Evolutionary conservation across 495 filamentous ascomycete species (phyloP).

Genomic region (Neurospora africana): DNA sequence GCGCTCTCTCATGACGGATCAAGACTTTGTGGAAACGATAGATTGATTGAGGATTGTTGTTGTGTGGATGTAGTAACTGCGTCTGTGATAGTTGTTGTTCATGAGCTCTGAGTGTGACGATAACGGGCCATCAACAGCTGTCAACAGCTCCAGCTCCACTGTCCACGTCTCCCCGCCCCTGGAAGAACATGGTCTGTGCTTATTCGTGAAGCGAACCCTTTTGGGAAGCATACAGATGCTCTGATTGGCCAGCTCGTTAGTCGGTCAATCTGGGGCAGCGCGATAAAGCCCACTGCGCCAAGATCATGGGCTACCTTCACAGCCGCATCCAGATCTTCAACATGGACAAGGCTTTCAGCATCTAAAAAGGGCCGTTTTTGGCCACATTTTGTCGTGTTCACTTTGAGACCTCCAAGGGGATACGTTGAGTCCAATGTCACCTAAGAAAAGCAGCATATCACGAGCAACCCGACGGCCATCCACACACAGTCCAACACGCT

Average conservation of each 20-base stretch:
- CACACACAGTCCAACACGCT: neutral
- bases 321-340: neutral
- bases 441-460: neutral
- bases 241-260: conserved; percentile 2
- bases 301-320: conserved; percentile 14
- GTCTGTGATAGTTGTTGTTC: neutral
- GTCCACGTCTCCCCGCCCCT: neutral
- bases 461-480: neutral
- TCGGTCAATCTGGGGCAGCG: neutral
- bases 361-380: neutral
- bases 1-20: conserved; percentile 63
- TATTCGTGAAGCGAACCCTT: neutral
- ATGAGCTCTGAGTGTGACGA: neutral
- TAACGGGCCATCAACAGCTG: neutral
- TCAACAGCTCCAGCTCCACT: neutral
- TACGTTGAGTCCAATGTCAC: neutral
- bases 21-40: neutral
- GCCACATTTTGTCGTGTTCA: neutral
- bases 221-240: neutral
- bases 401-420: neutral
- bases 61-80: neutral
- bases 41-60: neutral
- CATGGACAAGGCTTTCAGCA: neutral
- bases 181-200: neutral
- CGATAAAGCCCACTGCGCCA: neutral